These are phyloP conservation scores for Syncephalastrum sp. DNA, from an alignment of 371 early-diverging fungal species.

Conservation along the genomic window DNA sequence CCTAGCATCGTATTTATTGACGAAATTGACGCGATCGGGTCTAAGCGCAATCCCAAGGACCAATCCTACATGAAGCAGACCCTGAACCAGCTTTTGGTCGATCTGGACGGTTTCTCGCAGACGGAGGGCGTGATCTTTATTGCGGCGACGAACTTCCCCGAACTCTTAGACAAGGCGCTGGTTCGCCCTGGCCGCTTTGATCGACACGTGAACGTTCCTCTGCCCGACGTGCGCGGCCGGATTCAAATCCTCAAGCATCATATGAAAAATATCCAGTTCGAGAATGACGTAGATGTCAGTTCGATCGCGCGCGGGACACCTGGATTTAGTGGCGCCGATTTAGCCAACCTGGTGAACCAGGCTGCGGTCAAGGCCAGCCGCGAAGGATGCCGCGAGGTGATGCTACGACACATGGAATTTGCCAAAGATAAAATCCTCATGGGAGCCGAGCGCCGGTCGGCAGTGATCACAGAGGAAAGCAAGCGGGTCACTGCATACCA, in stretches of 20 bases:
- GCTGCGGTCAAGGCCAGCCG: conserved; percentile 91
- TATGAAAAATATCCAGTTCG: conserved; percentile 64
- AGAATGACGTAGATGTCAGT: conserved; percentile 64
- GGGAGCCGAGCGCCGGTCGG: conserved; percentile 89
- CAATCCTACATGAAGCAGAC: conserved; percentile 90
- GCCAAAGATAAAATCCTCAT: conserved; percentile 96
- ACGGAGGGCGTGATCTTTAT: conserved; percentile 92
- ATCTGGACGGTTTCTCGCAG: conserved; percentile 93
- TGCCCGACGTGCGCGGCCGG: conserved; percentile 93
- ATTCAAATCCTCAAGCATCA: conserved; percentile 87
- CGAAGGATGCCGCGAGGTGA: conserved; percentile 61
- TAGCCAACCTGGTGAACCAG: conserved; percentile 92
- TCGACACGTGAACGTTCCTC: conserved; percentile 85
- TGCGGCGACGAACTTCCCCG: conserved; percentile 98
- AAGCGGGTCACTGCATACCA: conserved; percentile 91
- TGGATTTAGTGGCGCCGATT: conserved; percentile 96
- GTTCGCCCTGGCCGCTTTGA: conserved; percentile 97
- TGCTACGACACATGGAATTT: conserved; percentile 79
- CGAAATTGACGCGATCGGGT: conserved; percentile 97
- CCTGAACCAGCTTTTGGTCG: conserved; percentile 91
- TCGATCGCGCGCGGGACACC: conserved; percentile 91
- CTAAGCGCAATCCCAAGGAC: conserved; percentile 88
- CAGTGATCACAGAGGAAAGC: conserved; percentile 83
- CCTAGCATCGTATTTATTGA: conserved; percentile 99
- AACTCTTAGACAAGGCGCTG: conserved; percentile 93